phyloP scores from a whole-genome alignment of 139 green algal genomes.

The Pleodorina starrii region DNA sequence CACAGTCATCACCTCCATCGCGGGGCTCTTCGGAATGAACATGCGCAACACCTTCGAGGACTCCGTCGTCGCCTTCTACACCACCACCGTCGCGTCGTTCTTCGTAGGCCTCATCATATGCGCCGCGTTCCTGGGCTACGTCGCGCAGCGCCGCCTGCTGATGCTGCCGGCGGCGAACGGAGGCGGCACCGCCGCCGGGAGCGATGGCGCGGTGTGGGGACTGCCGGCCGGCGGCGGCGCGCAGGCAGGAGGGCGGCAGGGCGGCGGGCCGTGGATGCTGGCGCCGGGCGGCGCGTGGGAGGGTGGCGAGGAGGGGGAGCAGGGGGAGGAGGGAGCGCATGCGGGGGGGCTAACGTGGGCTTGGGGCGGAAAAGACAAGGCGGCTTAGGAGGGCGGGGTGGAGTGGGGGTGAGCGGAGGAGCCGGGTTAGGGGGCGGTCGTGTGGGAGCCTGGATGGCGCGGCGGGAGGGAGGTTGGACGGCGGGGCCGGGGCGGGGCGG shows the following conservation, averaged over 20 bases:
- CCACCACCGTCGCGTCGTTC: slow-evolving; percentile 9
- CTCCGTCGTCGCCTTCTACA: slow-evolving; percentile 1
- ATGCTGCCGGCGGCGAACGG: not conserved
- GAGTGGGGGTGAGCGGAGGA: not conserved
- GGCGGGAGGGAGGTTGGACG: too few species aligned
- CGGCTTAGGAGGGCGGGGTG: not conserved
- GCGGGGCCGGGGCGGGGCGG: too few species aligned
- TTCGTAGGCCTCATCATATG: not conserved
- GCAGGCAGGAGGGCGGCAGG: not conserved
- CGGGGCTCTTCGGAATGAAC: slow-evolving; percentile 63
- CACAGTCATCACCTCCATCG: slow-evolving; percentile 28
- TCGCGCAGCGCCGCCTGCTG: not conserved
- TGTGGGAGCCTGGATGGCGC: too few species aligned
- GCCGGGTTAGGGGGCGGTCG: too few species aligned
- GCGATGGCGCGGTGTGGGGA: too few species aligned
- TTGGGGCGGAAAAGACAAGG: not conserved
- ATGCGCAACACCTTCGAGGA: slow-evolving; percentile 49
- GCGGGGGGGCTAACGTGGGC: not conserved
- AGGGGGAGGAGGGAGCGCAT: not conserved
- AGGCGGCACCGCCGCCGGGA: too few species aligned
- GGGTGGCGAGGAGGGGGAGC: not conserved
- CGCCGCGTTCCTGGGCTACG: slow-evolving; percentile 22
- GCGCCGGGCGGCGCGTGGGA: not conserved
- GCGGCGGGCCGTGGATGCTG: not conserved
- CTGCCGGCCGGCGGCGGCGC: not conserved